Evolutionary conservation across 345 rosid species (phyloP).

Genomic region (Populus euphratica): DNA sequence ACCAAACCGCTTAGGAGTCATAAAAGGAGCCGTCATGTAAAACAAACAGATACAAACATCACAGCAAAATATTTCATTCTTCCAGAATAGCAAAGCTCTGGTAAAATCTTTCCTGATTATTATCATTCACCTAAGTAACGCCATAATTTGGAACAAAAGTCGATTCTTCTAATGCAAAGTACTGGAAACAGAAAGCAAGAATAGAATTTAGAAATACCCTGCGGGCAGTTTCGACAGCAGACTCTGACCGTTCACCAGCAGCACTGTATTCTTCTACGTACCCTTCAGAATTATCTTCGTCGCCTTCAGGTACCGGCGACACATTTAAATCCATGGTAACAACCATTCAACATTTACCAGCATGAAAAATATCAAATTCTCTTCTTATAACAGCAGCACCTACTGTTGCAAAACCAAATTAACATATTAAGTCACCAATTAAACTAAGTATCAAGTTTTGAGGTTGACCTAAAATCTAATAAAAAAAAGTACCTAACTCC

Average conservation of each 20-base stretch:
- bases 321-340: constrained; percentile 77
- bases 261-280: constrained; percentile 40
- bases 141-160: neutral
- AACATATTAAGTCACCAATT: neutral
- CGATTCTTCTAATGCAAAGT: neutral
- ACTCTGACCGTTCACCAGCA: constrained; percentile 52
- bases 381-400: constrained; percentile 3
- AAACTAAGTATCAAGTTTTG: neutral
- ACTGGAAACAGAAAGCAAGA: neutral
- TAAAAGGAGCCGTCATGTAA: neutral
- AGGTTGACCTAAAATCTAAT: neutral
- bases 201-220: constrained; percentile 42
- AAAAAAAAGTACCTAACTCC: neutral
- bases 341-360: constrained; percentile 50
- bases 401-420: neutral
- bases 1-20: neutral
- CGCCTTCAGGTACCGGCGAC: constrained; percentile 69
- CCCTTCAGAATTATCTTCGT: constrained; percentile 55
- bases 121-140: neutral
- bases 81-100: neutral
- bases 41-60: neutral
- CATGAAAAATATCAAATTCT: constrained; percentile 16
- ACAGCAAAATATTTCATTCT: neutral
- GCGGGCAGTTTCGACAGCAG: constrained; percentile 60
- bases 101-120: neutral